Evolutionary conservation across 768 basidiomycete species (phyloP).

Genomic region (Suillus cothurnatus): DNA sequence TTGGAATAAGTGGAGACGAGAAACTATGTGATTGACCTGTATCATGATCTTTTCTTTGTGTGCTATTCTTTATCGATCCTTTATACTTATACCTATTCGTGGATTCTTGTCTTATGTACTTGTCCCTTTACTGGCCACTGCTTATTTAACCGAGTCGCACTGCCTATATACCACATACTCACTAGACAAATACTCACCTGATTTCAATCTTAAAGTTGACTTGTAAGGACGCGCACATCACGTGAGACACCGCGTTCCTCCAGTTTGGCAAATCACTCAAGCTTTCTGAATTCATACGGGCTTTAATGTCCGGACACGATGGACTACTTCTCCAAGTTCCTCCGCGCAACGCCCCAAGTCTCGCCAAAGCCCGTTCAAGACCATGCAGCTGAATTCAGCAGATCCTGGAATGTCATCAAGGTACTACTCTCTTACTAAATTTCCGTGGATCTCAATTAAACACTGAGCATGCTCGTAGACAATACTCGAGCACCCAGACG

Average conservation of each 20-base stretch:
- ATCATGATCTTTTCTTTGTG: background rate
- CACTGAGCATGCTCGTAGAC: constrained; percentile 45
- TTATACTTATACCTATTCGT: background rate
- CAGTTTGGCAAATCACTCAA: background rate
- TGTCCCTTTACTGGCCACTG: background rate
- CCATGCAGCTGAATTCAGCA: constrained; percentile 71
- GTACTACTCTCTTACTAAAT: constrained; percentile 35
- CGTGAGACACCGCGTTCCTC: constrained; percentile 2
- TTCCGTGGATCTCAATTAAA: constrained; percentile 13
- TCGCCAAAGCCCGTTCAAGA: constrained; percentile 58
- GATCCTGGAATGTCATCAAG: constrained; percentile 76
- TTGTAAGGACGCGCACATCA: constrained; percentile 2
- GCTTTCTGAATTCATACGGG: background rate
- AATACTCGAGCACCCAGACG: constrained; percentile 86
- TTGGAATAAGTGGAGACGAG: constrained; percentile 6
- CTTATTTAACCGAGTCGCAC: background rate
- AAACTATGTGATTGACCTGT: background rate
- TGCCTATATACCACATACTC: background rate
- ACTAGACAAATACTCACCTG: background rate
- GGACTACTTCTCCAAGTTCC: constrained; percentile 88
- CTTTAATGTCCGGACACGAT: constrained; percentile 36
- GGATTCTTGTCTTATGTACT: background rate
- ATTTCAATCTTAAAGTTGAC: background rate
- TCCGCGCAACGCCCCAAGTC: constrained; percentile 46
- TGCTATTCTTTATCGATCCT: background rate